A percentile compares a stretch with the other conserved stretches of the same genome.
Conservation (phyloP, 768 basidiomycete species). For the Cystobasidium tubakii region DNA sequence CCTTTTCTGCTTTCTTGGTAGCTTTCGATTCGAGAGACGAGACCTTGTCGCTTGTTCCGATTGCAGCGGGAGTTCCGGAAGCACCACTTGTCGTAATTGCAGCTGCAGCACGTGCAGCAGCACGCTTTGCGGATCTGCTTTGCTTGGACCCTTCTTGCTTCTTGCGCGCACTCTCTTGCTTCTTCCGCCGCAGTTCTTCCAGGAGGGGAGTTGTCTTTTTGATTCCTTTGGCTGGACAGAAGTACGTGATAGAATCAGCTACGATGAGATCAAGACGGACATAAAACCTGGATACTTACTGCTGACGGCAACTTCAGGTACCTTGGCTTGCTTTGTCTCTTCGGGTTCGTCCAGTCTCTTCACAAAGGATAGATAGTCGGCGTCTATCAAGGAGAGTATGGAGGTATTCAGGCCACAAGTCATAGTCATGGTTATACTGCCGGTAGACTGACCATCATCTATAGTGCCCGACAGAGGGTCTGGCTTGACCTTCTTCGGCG, state of each 20-base stretch:
- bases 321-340: background rate
- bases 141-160: constrained; percentile 54
- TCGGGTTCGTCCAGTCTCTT: background rate
- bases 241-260: background rate
- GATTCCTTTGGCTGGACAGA: constrained; percentile 45
- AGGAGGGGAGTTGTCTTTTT: constrained; percentile 86
- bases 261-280: background rate
- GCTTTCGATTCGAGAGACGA: background rate
- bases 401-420: constrained; percentile 51
- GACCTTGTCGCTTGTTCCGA: background rate
- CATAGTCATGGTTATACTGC: constrained; percentile 75
- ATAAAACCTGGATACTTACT: background rate
- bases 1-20: constrained; percentile 22
- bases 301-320: background rate
- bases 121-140: constrained; percentile 52
- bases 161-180: constrained; percentile 57
- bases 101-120: background rate
- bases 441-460: constrained; percentile 62
- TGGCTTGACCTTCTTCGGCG: constrained; percentile 65
- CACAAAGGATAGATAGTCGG: constrained; percentile 6
- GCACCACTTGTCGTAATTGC: background rate
- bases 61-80: background rate
- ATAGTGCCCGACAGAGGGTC: constrained; percentile 82
- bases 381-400: background rate
- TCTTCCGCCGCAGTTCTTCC: constrained; percentile 86